Percentiles rank a stretch among this genome's conserved stretches.
phyloP scores from a whole-genome alignment of 441 rosid species.

The Gossypium schwendimanii region DNA sequence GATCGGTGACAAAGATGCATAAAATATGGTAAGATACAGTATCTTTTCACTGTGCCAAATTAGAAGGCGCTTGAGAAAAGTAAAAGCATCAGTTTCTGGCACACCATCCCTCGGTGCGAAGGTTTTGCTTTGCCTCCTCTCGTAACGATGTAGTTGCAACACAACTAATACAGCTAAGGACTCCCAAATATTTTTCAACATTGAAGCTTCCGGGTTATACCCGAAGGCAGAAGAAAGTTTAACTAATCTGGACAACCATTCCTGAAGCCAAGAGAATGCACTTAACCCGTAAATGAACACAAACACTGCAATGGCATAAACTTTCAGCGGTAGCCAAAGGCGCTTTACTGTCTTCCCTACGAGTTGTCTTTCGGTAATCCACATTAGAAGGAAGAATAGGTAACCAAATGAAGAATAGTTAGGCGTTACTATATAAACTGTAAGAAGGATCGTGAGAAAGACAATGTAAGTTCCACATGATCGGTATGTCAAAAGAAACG shows the following conservation, averaged over 20 bases:
- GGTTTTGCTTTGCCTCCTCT: conserved; percentile 31
- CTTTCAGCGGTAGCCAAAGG: conserved; percentile 34
- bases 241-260: conserved; percentile 26
- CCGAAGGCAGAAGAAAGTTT: conserved; percentile 34
- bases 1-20: conserved; percentile 31
- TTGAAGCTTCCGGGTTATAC: conserved; percentile 23
- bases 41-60: conserved; percentile 36
- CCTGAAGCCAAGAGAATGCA: conserved; percentile 24
- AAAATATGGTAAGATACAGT: conserved; percentile 27
- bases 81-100: conserved; percentile 15
- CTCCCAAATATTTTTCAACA: conserved; percentile 31
- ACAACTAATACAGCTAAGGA: conserved; percentile 35
- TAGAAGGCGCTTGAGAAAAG: conserved; percentile 28
- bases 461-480: conserved; percentile 35
- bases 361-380: conserved; percentile 36
- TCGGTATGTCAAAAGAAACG: conserved; percentile 30
- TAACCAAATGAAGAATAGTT: conserved; percentile 34
- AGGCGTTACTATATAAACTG: conserved; percentile 28
- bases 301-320: conserved; percentile 26
- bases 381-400: conserved; percentile 31
- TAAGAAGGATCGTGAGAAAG: conserved; percentile 28
- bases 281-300: conserved; percentile 32
- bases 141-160: conserved; percentile 36
- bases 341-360: conserved; percentile 27
- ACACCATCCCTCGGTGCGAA: conserved; percentile 6